Evolutionary conservation across 108 stramenopile genomes (phyloP).

Genomic region (Nitzschia sp.): DNA sequence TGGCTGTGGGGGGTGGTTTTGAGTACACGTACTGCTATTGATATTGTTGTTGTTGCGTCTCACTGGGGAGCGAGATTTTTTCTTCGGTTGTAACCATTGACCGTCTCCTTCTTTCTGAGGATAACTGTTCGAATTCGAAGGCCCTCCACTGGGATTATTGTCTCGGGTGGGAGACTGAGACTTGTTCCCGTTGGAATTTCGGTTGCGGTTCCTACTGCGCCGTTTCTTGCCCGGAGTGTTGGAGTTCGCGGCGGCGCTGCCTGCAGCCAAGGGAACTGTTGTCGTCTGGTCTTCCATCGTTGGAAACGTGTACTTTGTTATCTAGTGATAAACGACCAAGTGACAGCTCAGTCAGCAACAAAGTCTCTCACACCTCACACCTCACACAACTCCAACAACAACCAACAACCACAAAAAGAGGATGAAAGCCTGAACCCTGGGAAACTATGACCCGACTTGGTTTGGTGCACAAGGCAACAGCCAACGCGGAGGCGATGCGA

Average conservation of each 20-base stretch:
- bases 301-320: too few relatives aligned
- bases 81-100: not conserved
- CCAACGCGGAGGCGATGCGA: too few relatives aligned
- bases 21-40: conserved; percentile 25
- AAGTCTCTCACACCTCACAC: too few relatives aligned
- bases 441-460: too few relatives aligned
- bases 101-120: not conserved
- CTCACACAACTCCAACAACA: too few relatives aligned
- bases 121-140: not conserved
- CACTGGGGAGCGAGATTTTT: not conserved
- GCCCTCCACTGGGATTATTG: not conserved
- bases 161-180: not conserved
- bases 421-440: too few relatives aligned
- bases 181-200: conserved; percentile 6
- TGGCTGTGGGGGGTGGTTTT: conserved; percentile 12
- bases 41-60: conserved; percentile 12
- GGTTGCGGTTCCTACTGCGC: conserved; percentile 7
- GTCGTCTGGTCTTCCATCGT: not conserved
- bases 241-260: not conserved
- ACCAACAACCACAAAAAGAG: too few relatives aligned
- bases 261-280: not conserved
- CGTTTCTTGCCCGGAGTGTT: not conserved
- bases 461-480: too few relatives aligned
- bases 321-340: too few relatives aligned
- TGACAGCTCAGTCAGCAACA: too few relatives aligned